phyloP scores from a whole-genome alignment of 192 early-diverging fungal species.

The Funneliformis geosporum region DNA sequence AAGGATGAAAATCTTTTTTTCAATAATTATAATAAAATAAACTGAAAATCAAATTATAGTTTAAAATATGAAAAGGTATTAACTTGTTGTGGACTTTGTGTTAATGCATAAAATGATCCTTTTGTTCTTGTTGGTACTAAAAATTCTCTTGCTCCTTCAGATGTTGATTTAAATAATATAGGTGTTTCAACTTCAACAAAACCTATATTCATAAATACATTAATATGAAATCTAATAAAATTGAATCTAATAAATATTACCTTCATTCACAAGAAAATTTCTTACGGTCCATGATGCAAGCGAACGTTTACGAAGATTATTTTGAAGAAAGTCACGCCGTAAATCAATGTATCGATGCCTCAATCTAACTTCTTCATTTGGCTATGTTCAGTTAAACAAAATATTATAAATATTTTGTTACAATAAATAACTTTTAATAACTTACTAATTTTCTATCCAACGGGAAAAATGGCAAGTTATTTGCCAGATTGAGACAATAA shows the following conservation, averaged over 20 bases:
- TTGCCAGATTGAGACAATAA: slow-evolving; percentile 69
- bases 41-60: not conserved
- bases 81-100: slow-evolving; percentile 89
- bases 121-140: slow-evolving; percentile 83
- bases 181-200: slow-evolving; percentile 95
- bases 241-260: slow-evolving; percentile 27
- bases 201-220: slow-evolving; percentile 42
- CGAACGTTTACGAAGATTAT: slow-evolving; percentile 73
- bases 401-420: not conserved
- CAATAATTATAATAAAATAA: not conserved
- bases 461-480: slow-evolving; percentile 62
- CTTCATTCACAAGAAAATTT: slow-evolving; percentile 65
- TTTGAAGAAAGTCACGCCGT: slow-evolving; percentile 72
- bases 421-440: not conserved
- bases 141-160: slow-evolving; percentile 92
- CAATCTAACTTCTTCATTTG: slow-evolving; percentile 76
- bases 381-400: slow-evolving; percentile 44
- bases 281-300: slow-evolving; percentile 65
- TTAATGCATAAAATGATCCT: slow-evolving; percentile 81
- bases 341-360: slow-evolving; percentile 81
- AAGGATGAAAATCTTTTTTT: not conserved
- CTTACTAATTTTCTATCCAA: slow-evolving; percentile 51
- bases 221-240: not conserved
- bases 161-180: slow-evolving; percentile 86
- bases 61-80: not conserved